phyloP scores from a whole-genome alignment of 164 flowering plant genomes.

The Kalanchoe fedtschenkoi region DNA sequence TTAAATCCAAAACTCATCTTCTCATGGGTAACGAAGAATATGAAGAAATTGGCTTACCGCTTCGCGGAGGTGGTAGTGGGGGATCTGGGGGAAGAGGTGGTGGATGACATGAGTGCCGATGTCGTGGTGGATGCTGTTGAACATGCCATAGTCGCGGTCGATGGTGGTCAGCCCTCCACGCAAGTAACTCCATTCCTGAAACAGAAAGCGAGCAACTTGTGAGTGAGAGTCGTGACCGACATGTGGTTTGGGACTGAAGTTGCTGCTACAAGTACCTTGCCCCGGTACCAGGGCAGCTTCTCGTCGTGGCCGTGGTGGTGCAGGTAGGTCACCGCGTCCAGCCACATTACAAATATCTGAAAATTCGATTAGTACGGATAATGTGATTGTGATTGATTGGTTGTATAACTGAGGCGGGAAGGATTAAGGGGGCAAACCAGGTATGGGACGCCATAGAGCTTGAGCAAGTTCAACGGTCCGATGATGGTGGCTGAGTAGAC shows the following conservation, averaged over 20 bases:
- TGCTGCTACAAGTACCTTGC: conserved; percentile 34
- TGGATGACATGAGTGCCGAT: conserved; percentile 85
- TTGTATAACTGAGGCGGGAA: not conserved
- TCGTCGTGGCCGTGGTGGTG: conserved; percentile 72
- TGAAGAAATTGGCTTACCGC: conserved; percentile 27
- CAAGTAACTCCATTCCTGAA: conserved; percentile 85
- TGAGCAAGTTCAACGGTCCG: conserved; percentile 69
- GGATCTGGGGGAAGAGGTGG: conserved; percentile 70
- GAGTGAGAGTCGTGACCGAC: not conserved
- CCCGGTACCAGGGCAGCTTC: conserved; percentile 70
- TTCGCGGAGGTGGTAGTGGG: conserved; percentile 60
- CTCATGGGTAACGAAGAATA: not conserved
- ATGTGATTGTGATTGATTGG: too few species aligned
- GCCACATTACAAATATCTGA: conserved; percentile 56
- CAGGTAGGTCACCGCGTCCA: conserved; percentile 63
- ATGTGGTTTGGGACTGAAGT: too few species aligned
- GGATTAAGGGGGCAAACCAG: conserved; percentile 29
- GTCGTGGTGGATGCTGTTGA: conserved; percentile 83
- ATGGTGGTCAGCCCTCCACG: conserved; percentile 91
- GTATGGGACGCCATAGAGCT: conserved; percentile 77
- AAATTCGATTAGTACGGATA: not conserved
- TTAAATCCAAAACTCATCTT: not conserved
- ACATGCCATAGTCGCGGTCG: conserved; percentile 75
- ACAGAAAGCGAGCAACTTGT: not conserved
- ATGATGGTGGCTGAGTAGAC: conserved; percentile 34